A percentile compares a stretch with the other conserved stretches of the same genome.
These are phyloP conservation scores for Yarrowia hollandica DNA, from an alignment of 805 yeast genomes.

Conservation along the genomic window DNA sequence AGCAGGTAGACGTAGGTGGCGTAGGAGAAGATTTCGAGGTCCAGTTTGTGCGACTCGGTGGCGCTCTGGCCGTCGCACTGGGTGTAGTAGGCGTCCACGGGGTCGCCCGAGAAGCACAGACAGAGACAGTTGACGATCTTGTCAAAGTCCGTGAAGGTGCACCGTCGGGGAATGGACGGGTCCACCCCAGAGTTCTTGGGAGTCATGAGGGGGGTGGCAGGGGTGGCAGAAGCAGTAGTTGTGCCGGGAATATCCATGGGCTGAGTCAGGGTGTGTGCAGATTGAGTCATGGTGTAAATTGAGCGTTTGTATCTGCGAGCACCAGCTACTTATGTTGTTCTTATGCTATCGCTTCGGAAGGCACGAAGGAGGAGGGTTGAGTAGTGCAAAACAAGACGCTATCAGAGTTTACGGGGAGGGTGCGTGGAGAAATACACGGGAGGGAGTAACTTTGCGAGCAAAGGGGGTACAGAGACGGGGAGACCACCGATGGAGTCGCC, in stretches of 20 bases:
- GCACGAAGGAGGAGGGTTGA: too few species aligned
- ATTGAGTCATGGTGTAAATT: too few species aligned
- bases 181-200: background rate
- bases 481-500: too few species aligned
- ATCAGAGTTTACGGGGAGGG: too few species aligned
- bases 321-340: slow-evolving; percentile 1
- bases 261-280: background rate
- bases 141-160: slow-evolving; percentile 12
- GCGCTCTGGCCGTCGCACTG: slow-evolving; percentile 42
- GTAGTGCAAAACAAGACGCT: too few species aligned
- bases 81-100: slow-evolving; percentile 24
- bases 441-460: too few species aligned
- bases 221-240: too few species aligned
- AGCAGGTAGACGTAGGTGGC: slow-evolving; percentile 53
- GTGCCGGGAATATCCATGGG: slow-evolving; percentile 14
- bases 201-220: background rate
- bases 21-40: slow-evolving; percentile 54
- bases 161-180: background rate
- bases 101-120: slow-evolving; percentile 23
- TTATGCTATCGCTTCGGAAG: too few species aligned
- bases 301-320: too few species aligned
- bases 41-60: slow-evolving; percentile 46
- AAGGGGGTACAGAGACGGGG: too few species aligned
- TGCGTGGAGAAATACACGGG: too few species aligned
- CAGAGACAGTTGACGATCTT: slow-evolving; percentile 9